Evolutionary conservation across 257 asterid genomes (phyloP).

Genomic region (Capsicum baccatum): DNA sequence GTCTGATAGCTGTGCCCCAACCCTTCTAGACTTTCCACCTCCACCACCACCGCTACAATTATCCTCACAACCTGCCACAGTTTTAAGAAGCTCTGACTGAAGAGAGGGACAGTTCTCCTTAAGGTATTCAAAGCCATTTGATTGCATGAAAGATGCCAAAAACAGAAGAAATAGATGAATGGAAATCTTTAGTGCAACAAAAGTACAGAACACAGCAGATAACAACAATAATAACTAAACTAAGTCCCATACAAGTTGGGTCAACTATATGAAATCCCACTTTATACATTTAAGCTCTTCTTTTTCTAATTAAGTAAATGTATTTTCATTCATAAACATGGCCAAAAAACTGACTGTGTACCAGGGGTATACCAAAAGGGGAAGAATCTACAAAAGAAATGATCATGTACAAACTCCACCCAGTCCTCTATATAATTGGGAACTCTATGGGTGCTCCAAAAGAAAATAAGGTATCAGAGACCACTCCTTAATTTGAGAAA

Average conservation of each 20-base stretch:
- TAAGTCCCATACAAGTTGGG: not conserved
- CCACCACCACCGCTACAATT: slow-evolving; percentile 82
- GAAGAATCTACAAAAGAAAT: no score
- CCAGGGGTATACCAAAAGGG: no score
- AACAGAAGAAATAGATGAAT: not conserved
- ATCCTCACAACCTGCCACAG: slow-evolving; percentile 95
- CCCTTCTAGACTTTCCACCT: slow-evolving; percentile 71
- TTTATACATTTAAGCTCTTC: not conserved
- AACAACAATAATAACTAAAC: not conserved
- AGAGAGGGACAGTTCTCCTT: slow-evolving; percentile 74
- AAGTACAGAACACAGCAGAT: not conserved
- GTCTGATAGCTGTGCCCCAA: slow-evolving; percentile 94
- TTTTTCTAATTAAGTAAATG: no score
- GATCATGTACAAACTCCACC: no score
- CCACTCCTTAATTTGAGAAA: no score
- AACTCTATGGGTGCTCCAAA: no score
- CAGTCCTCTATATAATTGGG: no score
- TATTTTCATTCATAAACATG: no score
- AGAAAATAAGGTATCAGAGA: no score
- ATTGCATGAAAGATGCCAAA: slow-evolving; percentile 83
- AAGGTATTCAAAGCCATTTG: slow-evolving; percentile 90
- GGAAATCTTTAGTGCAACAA: not conserved
- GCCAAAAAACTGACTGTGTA: no score
- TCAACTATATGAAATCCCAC: not conserved
- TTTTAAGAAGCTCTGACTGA: slow-evolving; percentile 87